Percentiles rank a stretch among this genome's conserved stretches.
These are phyloP conservation scores for Anthoceros angustus DNA, from an alignment of 225 moss, liverwort and hornwort genomes.

Conservation along the genomic window DNA sequence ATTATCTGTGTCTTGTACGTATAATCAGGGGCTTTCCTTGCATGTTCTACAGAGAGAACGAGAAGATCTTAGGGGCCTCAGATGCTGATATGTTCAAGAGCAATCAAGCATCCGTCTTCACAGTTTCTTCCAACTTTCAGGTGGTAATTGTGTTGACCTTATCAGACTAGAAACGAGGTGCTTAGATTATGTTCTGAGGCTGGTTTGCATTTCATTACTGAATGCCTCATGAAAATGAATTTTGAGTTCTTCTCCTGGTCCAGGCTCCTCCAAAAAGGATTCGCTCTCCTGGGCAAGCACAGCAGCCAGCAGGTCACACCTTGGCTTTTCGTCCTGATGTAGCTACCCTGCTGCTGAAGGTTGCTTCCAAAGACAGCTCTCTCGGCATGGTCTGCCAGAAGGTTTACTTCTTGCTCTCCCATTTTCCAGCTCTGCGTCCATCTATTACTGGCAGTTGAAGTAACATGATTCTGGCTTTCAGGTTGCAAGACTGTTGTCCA, in stretches of 20 bases:
- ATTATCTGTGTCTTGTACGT: not conserved
- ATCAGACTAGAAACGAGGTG: not conserved
- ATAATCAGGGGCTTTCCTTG: constrained; percentile 7
- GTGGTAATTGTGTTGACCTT: constrained; percentile 16
- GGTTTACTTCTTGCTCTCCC: constrained; percentile 18
- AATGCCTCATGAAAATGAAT: not conserved
- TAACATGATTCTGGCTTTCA: not conserved
- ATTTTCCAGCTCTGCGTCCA: not conserved
- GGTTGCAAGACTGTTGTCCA: not conserved
- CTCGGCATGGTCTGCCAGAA: constrained; percentile 67
- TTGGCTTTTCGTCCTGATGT: constrained; percentile 55
- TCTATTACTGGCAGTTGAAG: not conserved
- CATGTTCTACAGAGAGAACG: constrained; percentile 49
- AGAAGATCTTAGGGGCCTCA: constrained; percentile 48
- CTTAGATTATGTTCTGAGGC: not conserved
- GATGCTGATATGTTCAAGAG: constrained; percentile 52
- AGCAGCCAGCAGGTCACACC: constrained; percentile 45
- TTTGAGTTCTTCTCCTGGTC: constrained; percentile 4
- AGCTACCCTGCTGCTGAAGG: constrained; percentile 42
- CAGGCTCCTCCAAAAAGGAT: constrained; percentile 95
- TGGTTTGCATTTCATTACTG: not conserved
- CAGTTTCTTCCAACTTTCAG: constrained; percentile 96
- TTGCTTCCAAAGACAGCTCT: constrained; percentile 52
- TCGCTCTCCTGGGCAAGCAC: constrained; percentile 58
- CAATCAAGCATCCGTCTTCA: constrained; percentile 66